Base-by-base conservation (phyloP, 2,329 filamentous ascomycete genomes). In the Scleromitrula shiraiana region DNA sequence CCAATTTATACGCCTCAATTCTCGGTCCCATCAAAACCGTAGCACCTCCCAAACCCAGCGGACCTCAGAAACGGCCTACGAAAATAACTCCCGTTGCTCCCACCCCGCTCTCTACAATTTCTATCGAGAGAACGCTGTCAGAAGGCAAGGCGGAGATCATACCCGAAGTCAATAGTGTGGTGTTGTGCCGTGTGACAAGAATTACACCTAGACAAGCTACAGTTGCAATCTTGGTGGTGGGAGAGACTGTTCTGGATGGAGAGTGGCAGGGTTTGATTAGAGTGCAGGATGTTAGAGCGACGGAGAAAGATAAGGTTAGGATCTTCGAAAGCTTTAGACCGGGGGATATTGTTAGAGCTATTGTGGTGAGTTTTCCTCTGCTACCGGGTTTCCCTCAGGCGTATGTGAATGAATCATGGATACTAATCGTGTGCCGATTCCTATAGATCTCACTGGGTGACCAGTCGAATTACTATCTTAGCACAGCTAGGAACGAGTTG, bases 381-480 rank as follows among this genome's bases (percentile, higher is more conserved):
- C 8, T 6, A 8, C 7, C 2, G 19, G 27, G 1, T 51, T 20
- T 10, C 3, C 10, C 7, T 2, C n/a, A 15, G 2, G 5, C 5
- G 15, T 12, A 19, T 7, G 5, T 12, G 10, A 9, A n/a, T 27
- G 4, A 35, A 38, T 3, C 19, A 7, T 9, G 7, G 19, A n/a
- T n/a, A 2, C 26, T 29, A 45, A 27, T 49, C 10, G 36, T 32
- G 32, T 14, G 26, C 20, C 22, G 2, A 30, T 7, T 36, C 38
- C 49, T 15, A 35, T 41, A 85, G 82, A 93, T 95, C 50, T 93
- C 86, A 7, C 69, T 97, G 12, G 93, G 93, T 30, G 93, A 98
- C 64, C 90, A 97, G 69, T 82, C 85, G 42, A 95, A 88, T 61
- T 98, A 97, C 66, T 98, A 96, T 66, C 76, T 95, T n/a, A 86